phyloP scores from a whole-genome alignment of 805 yeast genomes.

The Maudiozyma barnettii region DNA sequence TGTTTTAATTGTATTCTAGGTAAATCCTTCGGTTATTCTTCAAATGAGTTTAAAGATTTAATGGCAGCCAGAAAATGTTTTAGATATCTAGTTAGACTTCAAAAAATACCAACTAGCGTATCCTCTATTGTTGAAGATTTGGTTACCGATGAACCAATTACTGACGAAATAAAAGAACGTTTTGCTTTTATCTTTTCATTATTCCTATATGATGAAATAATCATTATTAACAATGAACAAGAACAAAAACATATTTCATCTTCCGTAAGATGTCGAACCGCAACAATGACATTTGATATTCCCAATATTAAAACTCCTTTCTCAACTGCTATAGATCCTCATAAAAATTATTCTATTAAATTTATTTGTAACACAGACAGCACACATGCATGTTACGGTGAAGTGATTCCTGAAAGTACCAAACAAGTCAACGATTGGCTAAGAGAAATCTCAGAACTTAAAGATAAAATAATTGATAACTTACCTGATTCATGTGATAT shows the following conservation, averaged over 20 bases:
- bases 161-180: slow-evolving; percentile 9
- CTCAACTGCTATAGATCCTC: slow-evolving; percentile 7
- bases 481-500: slow-evolving; percentile 14
- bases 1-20: slow-evolving; percentile 25
- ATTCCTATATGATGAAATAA: slow-evolving; percentile 13
- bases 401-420: slow-evolving; percentile 11
- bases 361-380: slow-evolving; percentile 14
- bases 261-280: slow-evolving; percentile 6
- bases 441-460: slow-evolving; percentile 9
- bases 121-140: slow-evolving; percentile 8
- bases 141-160: slow-evolving; percentile 9
- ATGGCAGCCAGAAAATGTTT: slow-evolving; percentile 32
- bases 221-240: slow-evolving; percentile 3
- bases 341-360: slow-evolving; percentile 9
- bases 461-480: slow-evolving; percentile 1
- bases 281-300: slow-evolving; percentile 12
- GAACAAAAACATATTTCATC: background rate
- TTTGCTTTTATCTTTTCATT: slow-evolving; percentile 10
- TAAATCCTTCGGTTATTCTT: slow-evolving; percentile 10
- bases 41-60: slow-evolving; percentile 21
- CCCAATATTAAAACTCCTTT: slow-evolving; percentile 11
- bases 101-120: slow-evolving; percentile 15
- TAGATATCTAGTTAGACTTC: slow-evolving; percentile 17
- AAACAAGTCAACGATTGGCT: slow-evolving; percentile 17
- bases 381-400: slow-evolving; percentile 17